Percentiles rank a stretch among this genome's conserved stretches.
Conservation (phyloP, 2,329 filamentous ascomycete genomes). For the Ophiostoma sp. region DNA sequence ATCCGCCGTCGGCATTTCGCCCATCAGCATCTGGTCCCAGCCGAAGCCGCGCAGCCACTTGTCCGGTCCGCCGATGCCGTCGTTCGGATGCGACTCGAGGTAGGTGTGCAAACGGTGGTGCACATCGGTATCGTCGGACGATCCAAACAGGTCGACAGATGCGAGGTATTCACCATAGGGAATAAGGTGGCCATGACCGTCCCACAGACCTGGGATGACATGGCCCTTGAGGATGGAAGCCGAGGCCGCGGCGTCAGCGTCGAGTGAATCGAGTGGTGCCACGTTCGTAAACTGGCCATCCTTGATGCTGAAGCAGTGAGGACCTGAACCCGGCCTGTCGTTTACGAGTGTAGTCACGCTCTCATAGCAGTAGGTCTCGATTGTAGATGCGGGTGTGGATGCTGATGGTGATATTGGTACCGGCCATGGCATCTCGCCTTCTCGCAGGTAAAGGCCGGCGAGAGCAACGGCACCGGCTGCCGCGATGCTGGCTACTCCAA, state of each 20-base stretch:
- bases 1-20: constrained; percentile 62
- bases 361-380: constrained; percentile 46
- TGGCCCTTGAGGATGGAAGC: constrained; percentile 45
- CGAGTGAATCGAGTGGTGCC: constrained; percentile 40
- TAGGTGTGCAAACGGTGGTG: constrained; percentile 54
- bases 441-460: neutral
- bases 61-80: constrained; percentile 50
- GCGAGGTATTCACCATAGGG: constrained; percentile 67
- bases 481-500: neutral
- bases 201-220: constrained; percentile 68
- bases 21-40: constrained; percentile 68
- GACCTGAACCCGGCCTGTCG: constrained; percentile 38
- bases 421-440: neutral
- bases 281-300: constrained; percentile 54
- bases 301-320: constrained; percentile 57
- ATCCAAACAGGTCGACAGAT: constrained; percentile 64
- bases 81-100: constrained; percentile 45
- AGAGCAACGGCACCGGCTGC: constrained; percentile 7
- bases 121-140: constrained; percentile 56
- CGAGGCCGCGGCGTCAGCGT: constrained; percentile 28
- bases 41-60: constrained; percentile 68
- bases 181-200: constrained; percentile 68
- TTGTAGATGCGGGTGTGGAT: neutral
- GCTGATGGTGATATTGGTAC: neutral
- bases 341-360: constrained; percentile 45